Conservation (phyloP, 192 early-diverging fungal genomes). For the Obelidium mucronatum region DNA sequence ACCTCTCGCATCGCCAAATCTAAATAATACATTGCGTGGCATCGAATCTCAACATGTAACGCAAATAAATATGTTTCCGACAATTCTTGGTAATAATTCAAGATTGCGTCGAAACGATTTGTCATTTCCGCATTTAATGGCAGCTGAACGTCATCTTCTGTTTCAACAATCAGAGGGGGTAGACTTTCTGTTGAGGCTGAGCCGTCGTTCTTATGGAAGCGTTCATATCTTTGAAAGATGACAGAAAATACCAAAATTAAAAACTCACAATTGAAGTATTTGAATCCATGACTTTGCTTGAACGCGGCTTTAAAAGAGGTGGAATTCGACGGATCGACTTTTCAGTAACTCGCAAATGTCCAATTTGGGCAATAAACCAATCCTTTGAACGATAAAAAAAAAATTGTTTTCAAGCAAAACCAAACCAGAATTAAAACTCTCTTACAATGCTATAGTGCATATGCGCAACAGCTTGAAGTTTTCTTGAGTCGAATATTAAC, state of each 20-base stretch:
- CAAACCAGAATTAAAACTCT: no score
- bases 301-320: constrained; percentile 24
- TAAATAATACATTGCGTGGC: constrained; percentile 85
- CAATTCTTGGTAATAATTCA: constrained; percentile 71
- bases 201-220: constrained; percentile 1
- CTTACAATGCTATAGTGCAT: constrained; percentile 86
- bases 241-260: constrained; percentile 14
- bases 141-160: constrained; percentile 43
- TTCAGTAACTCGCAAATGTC: constrained; percentile 35
- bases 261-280: constrained; percentile 5
- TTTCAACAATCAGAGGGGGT: constrained; percentile 33
- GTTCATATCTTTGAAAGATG: no score
- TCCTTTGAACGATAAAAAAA: constrained; percentile 45
- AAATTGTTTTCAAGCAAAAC: background rate
- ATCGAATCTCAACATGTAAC: constrained; percentile 82
- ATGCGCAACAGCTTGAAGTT: constrained; percentile 72
- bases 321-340: constrained; percentile 29
- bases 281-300: background rate
- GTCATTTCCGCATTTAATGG: constrained; percentile 58
- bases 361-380: constrained; percentile 66
- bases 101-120: constrained; percentile 43
- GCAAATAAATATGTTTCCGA: constrained; percentile 83
- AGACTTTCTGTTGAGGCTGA: constrained; percentile 44
- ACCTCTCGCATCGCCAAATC: constrained; percentile 91
- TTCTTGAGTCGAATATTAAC: constrained; percentile 85